These are phyloP conservation scores for Diaporthe sp. DNA, from an alignment of 2,329 filamentous ascomycete genomes.

Conservation along the genomic window DNA sequence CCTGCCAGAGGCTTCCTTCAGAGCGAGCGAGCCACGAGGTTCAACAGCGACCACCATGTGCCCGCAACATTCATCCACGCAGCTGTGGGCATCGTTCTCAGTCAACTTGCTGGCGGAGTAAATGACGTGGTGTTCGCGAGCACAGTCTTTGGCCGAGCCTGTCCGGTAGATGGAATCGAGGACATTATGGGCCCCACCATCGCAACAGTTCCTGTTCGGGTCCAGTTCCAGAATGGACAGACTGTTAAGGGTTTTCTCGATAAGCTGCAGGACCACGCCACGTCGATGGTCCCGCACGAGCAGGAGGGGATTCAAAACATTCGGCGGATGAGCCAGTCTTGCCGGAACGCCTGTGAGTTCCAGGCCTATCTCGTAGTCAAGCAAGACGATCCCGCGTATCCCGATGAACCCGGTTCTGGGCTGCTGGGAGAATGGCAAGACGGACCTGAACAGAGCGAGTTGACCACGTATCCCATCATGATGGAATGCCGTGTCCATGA, in stretches of 20 bases:
- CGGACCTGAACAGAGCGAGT: background rate
- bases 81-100: background rate
- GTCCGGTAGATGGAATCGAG: conserved; percentile 23
- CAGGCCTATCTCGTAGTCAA: background rate
- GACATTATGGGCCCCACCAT: conserved; percentile 51
- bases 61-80: background rate
- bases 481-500: background rate
- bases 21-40: background rate
- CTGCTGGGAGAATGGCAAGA: background rate
- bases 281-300: conserved; percentile 66
- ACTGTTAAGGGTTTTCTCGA: conserved; percentile 50
- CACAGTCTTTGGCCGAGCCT: conserved; percentile 9
- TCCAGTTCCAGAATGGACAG: conserved; percentile 54
- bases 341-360: background rate
- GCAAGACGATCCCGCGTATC: background rate
- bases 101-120: background rate
- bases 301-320: conserved; percentile 70
- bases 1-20: background rate
- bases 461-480: background rate
- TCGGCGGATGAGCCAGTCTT: conserved; percentile 49
- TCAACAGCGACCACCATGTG: background rate
- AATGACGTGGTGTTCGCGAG: background rate
- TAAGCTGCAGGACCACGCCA: background rate
- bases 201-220: conserved; percentile 66
- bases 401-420: background rate